These are phyloP conservation scores for Thraustochytrium striatum DNA, from an alignment of 352 stramenopile genomes.

Conservation along the genomic window DNA sequence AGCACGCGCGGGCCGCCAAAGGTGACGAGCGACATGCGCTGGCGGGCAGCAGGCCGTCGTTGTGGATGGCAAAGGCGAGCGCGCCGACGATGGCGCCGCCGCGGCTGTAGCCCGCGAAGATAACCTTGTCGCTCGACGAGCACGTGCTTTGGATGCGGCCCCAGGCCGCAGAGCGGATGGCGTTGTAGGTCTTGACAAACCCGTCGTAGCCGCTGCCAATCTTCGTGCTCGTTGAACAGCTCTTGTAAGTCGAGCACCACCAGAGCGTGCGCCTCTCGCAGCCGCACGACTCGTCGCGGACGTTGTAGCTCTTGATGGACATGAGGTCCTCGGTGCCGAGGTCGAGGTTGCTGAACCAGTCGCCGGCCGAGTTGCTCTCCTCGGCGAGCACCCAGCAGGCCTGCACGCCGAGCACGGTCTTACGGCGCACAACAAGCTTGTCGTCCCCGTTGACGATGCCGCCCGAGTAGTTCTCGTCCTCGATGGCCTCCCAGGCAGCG, in stretches of 20 bases:
- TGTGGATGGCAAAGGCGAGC: conserved; percentile 17
- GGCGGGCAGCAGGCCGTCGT: not conserved
- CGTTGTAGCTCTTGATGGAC: conserved; percentile 8
- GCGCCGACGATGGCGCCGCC: not conserved
- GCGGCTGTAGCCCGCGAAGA: conserved; percentile 13
- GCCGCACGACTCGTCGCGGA: conserved; percentile 1
- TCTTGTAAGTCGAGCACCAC: conserved; percentile 40
- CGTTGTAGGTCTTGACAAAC: conserved; percentile 36
- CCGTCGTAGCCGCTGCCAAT: not conserved
- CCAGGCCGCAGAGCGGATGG: not conserved
- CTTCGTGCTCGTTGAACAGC: not conserved
- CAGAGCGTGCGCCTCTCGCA: conserved; percentile 21
- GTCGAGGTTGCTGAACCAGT: conserved; percentile 33
- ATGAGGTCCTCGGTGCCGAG: conserved; percentile 8
- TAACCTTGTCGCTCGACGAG: not conserved
- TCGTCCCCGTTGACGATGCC: conserved; percentile 4
- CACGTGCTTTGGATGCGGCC: not conserved
- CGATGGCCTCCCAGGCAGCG: conserved; percentile 1
- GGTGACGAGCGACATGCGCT: not conserved
- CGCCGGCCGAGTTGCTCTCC: not conserved
- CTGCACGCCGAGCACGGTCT: too few relatives aligned
- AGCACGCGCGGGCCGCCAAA: conserved; percentile 26
- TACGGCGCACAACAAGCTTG: not conserved
- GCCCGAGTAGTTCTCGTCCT: not conserved
- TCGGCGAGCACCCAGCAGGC: conserved; percentile 33